Conservation (phyloP, 345 rosid genomes). For the Citrus cavaleriei region DNA sequence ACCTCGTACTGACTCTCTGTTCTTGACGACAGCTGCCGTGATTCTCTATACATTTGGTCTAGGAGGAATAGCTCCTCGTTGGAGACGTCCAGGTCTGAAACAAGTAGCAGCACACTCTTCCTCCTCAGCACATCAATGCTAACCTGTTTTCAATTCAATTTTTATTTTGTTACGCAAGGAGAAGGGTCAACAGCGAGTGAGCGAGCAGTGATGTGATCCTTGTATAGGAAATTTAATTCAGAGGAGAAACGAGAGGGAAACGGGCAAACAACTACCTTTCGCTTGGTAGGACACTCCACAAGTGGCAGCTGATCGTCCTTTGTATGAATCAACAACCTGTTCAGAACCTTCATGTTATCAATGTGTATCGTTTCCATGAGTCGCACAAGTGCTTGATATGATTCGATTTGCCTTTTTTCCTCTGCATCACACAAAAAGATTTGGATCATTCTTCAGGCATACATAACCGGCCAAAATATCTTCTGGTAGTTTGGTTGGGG, state of each 20-base stretch:
- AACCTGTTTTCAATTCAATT: slow-evolving; percentile 29
- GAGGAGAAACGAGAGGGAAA: not conserved
- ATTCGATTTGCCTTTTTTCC: slow-evolving; percentile 44
- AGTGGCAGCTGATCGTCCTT: slow-evolving; percentile 53
- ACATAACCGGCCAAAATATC: not conserved
- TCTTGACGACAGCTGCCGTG: slow-evolving; percentile 27
- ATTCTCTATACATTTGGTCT: slow-evolving; percentile 35
- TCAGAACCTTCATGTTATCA: slow-evolving; percentile 59
- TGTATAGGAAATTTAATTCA: not conserved
- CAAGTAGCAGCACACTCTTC: slow-evolving; percentile 47
- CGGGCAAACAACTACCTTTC: slow-evolving; percentile 33
- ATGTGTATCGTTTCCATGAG: slow-evolving; percentile 49
- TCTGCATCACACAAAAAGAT: slow-evolving; percentile 28
- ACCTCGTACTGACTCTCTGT: slow-evolving; percentile 52
- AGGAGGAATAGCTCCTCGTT: slow-evolving; percentile 37
- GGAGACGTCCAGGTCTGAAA: slow-evolving; percentile 48
- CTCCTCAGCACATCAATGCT: slow-evolving; percentile 42
- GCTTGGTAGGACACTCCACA: slow-evolving; percentile 42
- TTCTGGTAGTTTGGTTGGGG: not conserved
- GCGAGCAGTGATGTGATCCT: not conserved
- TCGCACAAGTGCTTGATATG: slow-evolving; percentile 34
- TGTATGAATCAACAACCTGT: slow-evolving; percentile 40
- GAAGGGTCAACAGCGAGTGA: not conserved
- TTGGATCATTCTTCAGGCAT: not conserved
- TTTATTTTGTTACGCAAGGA: not conserved